Evolutionary conservation across 2,329 filamentous ascomycete genomes (phyloP), one percentile per base, ranked within the genome.

Genomic region (Fusarium devonianum): DNA sequence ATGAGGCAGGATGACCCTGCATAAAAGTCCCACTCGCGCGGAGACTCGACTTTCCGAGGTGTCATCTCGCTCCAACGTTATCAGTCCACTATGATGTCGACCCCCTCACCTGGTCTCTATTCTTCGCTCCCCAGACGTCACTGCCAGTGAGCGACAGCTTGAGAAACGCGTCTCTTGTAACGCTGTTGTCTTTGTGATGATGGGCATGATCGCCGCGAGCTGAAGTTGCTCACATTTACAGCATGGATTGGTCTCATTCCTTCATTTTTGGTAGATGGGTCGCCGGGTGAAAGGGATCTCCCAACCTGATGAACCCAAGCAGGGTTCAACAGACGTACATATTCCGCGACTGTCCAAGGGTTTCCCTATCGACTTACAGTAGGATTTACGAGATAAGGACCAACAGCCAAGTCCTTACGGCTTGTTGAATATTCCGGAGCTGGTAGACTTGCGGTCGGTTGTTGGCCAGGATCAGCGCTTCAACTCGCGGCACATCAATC

Each of bases 81-180:
- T 65, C 63, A 64, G 63, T 59, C 63, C 63, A 65, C 62, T 61
- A 65, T 65, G 62, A 65, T 65, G 62, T 60, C 54, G 60, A 30
- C 19, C 40, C 43, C 44, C 38, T 53, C 47, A 36, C n/a, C n/a
- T n/a, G n/a, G n/a, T n/a, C n/a, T n/a, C n/a, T n/a, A n/a, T n/a
- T n/a, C n/a, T n/a, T n/a, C n/a, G n/a, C n/a, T n/a, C n/a, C n/a
- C n/a, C n/a, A n/a, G n/a, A n/a, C n/a, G n/a, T n/a, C n/a, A n/a
- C n/a, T n/a, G n/a, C n/a, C n/a, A n/a, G n/a, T 32, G 33, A 38
- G 21, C 21, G 33, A n/a, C n/a, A n/a, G n/a, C n/a, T n/a, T n/a
- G n/a, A n/a, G n/a, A n/a, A n/a, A n/a, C n/a, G n/a, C n/a, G n/a
- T n/a, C n/a, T n/a, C 29, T 42, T 5, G 25, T 32, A 23, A 25